phyloP scores from a whole-genome alignment of 1,139 yeast species.

The Kodamaea fungicola region DNA sequence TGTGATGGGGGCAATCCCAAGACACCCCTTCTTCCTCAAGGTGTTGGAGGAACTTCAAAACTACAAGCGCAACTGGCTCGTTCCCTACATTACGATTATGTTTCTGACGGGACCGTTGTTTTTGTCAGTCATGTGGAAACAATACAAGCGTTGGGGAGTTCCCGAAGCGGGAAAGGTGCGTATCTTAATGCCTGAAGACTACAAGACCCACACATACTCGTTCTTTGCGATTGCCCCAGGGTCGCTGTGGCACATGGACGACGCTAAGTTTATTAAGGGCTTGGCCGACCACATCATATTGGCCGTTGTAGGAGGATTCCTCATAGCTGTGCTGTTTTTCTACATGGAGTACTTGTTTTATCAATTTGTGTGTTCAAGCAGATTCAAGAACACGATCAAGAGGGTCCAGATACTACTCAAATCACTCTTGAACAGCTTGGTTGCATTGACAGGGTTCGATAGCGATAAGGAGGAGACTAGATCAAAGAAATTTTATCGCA shows the following conservation, averaged over 20 bases:
- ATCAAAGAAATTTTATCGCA: slow-evolving; percentile 5
- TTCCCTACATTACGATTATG: slow-evolving; percentile 91
- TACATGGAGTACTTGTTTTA: slow-evolving; percentile 63
- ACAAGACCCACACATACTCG: slow-evolving; percentile 54
- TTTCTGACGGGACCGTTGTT: slow-evolving; percentile 90
- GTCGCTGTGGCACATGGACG: slow-evolving; percentile 87
- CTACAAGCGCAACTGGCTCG: slow-evolving; percentile 70
- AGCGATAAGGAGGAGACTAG: background rate
- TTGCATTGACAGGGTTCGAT: background rate
- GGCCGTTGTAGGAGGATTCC: slow-evolving; percentile 66
- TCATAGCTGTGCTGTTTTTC: slow-evolving; percentile 54
- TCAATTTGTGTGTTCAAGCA: slow-evolving; percentile 35
- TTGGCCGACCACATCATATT: slow-evolving; percentile 68
- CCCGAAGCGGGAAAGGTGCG: slow-evolving; percentile 62
- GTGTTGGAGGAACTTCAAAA: slow-evolving; percentile 60
- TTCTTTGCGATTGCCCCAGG: slow-evolving; percentile 75
- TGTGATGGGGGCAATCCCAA: slow-evolving; percentile 86
- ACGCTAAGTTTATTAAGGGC: slow-evolving; percentile 70
- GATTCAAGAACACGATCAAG: slow-evolving; percentile 26
- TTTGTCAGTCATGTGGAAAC: slow-evolving; percentile 82
- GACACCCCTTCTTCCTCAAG: slow-evolving; percentile 79
- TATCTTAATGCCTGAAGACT: slow-evolving; percentile 68
- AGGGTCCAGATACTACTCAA: slow-evolving; percentile 9
- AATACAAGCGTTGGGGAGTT: slow-evolving; percentile 76
- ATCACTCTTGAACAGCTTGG: background rate